These are phyloP conservation scores for Cryphonectria japonica DNA, from an alignment of 2,329 filamentous ascomycete species.

Conservation along the genomic window DNA sequence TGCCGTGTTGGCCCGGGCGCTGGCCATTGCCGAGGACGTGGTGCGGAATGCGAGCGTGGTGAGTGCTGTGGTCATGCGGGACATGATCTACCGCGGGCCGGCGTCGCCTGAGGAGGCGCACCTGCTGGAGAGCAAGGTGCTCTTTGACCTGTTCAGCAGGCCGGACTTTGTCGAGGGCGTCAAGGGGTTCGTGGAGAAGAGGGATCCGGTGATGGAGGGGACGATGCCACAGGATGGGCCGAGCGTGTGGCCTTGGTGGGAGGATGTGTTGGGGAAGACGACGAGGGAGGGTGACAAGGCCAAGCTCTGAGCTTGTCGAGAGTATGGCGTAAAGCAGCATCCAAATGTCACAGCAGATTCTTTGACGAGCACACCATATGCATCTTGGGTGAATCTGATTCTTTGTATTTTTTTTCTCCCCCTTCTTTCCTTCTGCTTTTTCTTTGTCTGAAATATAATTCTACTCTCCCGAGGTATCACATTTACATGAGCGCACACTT, in stretches of 20 bases:
- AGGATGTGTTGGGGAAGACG: constrained; percentile 47
- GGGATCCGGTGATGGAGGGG: constrained; percentile 63
- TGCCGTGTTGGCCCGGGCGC: constrained; percentile 65
- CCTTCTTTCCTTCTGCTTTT: background rate
- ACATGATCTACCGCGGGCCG: constrained; percentile 67
- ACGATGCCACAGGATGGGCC: constrained; percentile 64
- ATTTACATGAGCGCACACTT: constrained; percentile 72
- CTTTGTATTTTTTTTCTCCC: background rate
- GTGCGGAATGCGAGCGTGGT: constrained; percentile 68
- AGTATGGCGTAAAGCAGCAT: too few species aligned
- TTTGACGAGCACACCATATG: background rate
- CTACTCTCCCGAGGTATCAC: background rate
- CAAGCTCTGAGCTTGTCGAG: constrained; percentile 11
- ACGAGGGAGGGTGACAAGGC: constrained; percentile 18
- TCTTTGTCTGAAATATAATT: too few species aligned
- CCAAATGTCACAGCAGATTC: too few species aligned
- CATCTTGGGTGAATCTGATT: background rate
- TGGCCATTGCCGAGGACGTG: constrained; percentile 69
- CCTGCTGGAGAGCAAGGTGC: constrained; percentile 68
- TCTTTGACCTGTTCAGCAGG: constrained; percentile 62
- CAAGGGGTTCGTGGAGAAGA: constrained; percentile 70
- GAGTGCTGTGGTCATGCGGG: constrained; percentile 68
- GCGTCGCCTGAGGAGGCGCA: constrained; percentile 70
- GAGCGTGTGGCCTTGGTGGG: constrained; percentile 70
- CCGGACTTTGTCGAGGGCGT: constrained; percentile 69